Percentiles rank a stretch among this genome's conserved stretches.
phyloP scores from a whole-genome alignment of 805 yeast genomes.

The Clavispora santaluciae region DNA sequence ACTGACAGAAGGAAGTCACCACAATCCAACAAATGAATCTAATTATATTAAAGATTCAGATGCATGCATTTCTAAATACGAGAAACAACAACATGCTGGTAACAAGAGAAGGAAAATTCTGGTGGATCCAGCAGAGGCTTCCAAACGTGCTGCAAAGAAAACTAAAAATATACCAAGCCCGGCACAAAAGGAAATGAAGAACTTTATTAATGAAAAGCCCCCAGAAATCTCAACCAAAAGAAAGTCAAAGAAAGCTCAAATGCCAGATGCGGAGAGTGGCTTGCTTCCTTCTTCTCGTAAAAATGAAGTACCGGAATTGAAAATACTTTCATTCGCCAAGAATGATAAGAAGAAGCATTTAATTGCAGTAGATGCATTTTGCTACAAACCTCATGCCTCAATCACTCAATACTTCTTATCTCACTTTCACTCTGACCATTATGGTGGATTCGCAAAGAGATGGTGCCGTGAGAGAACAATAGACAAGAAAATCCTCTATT shows the following conservation, averaged over 20 bases:
- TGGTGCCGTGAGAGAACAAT: constrained; percentile 55
- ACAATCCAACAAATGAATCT: too few relatives aligned
- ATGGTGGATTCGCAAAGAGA: constrained; percentile 72
- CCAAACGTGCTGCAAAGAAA: not conserved
- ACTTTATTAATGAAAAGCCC: constrained; percentile 8
- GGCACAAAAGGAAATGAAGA: constrained; percentile 9
- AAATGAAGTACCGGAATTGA: constrained; percentile 49
- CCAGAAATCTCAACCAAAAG: not conserved
- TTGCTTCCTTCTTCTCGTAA: constrained; percentile 11
- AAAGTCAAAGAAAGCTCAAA: constrained; percentile 3
- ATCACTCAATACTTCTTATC: constrained; percentile 57
- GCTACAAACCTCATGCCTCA: constrained; percentile 40
- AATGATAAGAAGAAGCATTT: constrained; percentile 22
- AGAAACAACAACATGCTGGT: too few relatives aligned
- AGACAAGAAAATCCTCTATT: constrained; percentile 58
- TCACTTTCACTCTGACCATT: constrained; percentile 94
- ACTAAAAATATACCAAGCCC: constrained; percentile 7
- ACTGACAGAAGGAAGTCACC: too few relatives aligned
- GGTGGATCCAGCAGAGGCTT: not conserved
- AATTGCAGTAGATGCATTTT: constrained; percentile 64
- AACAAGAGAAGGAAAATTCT: not conserved
- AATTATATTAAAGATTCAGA: too few relatives aligned
- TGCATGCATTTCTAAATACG: too few relatives aligned
- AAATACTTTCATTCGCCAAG: constrained; percentile 42
- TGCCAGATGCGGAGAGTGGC: constrained; percentile 14